Evolutionary conservation across 2,329 filamentous ascomycete genomes (phyloP).

Genomic region (Colletotrichum aenigma): DNA sequence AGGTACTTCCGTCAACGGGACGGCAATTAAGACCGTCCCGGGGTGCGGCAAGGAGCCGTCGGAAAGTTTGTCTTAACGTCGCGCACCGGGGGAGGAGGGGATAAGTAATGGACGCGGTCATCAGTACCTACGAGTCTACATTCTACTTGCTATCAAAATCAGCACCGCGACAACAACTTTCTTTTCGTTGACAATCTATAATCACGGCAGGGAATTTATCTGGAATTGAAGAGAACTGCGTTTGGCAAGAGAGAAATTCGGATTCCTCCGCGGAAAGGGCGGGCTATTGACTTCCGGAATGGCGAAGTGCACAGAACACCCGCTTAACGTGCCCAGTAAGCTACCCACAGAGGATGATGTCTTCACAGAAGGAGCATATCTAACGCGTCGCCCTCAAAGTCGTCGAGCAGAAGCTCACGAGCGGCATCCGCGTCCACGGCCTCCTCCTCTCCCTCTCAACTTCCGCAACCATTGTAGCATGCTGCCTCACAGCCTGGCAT

Average conservation of each 20-base stretch:
- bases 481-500: background rate
- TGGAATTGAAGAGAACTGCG: background rate
- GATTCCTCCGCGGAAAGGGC: background rate
- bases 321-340: background rate
- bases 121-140: background rate
- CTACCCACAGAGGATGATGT: background rate
- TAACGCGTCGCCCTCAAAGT: rapidly evolving
- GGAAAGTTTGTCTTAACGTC: background rate
- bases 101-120: background rate
- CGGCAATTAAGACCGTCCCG: background rate
- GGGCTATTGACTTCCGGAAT: background rate
- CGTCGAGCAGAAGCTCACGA: background rate
- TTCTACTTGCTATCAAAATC: background rate
- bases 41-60: background rate
- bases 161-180: background rate
- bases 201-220: background rate
- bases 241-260: background rate
- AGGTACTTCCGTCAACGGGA: background rate
- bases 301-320: background rate
- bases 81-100: background rate
- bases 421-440: background rate
- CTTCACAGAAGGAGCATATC: background rate
- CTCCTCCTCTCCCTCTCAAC: background rate
- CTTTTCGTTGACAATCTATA: background rate
- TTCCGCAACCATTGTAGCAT: background rate